These are phyloP conservation scores for Saccharomycopsis lassenensis DNA, from an alignment of 805 yeast species.

Conservation along the genomic window DNA sequence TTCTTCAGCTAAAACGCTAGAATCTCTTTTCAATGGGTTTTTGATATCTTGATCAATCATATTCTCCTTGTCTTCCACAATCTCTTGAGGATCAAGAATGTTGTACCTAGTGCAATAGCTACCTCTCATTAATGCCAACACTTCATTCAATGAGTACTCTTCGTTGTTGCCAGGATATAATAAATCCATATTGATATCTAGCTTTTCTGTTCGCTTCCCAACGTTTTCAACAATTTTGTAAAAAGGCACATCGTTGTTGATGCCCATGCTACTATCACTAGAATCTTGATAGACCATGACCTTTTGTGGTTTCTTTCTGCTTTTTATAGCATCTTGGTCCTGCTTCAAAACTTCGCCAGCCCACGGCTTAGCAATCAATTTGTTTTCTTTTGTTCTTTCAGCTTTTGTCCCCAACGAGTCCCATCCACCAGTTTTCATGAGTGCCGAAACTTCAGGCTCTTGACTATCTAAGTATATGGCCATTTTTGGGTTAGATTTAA, in stretches of 20 bases:
- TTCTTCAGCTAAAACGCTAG: conserved; percentile 9
- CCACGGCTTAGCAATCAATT: conserved; percentile 44
- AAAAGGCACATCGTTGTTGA: conserved; percentile 25
- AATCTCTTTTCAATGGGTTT: conserved; percentile 5
- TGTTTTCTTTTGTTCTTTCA: conserved; percentile 55
- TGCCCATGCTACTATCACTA: conserved; percentile 9
- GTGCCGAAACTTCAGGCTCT: conserved; percentile 6
- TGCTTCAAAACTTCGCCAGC: conserved; percentile 49
- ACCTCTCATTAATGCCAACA: conserved; percentile 43
- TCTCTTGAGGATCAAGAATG: background rate
- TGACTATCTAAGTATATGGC: background rate
- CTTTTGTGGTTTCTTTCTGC: conserved; percentile 4
- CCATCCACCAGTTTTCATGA: conserved; percentile 28
- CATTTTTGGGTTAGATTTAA: background rate
- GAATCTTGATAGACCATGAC: conserved; percentile 11
- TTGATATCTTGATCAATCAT: conserved; percentile 1
- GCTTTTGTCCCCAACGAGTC: conserved; percentile 38
- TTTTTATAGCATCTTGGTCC: conserved; percentile 16
- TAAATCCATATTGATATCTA: conserved; percentile 49
- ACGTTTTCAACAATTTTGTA: conserved; percentile 40
- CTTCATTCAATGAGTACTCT: conserved; percentile 55
- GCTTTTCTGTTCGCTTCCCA: conserved; percentile 51
- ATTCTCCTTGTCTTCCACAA: background rate
- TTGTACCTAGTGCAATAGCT: conserved; percentile 9
- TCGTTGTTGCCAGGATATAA: conserved; percentile 32